phyloP scores from a whole-genome alignment of 225 moss, liverwort and hornwort species.

The Asterella californica region DNA sequence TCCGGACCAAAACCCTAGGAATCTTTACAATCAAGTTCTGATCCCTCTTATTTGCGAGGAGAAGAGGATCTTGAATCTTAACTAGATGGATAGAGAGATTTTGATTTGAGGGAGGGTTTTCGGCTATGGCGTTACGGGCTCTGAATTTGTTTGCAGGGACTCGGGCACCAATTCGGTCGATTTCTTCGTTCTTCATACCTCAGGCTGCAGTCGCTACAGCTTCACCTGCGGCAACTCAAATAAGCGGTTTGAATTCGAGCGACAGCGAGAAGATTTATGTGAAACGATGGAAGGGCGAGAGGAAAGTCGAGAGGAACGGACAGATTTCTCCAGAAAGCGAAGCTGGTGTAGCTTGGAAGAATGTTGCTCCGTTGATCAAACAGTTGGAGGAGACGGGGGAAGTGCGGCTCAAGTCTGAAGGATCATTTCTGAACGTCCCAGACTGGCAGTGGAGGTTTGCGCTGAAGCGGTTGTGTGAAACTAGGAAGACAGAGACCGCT shows the following conservation, averaged over 20 bases:
- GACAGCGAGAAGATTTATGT: neutral
- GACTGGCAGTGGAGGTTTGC: slow-evolving; percentile 58
- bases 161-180: neutral
- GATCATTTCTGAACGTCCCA: slow-evolving; percentile 38
- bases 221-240: neutral
- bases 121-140: slow-evolving; percentile 23
- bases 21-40: neutral
- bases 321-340: neutral
- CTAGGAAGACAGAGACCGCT: slow-evolving; percentile 49
- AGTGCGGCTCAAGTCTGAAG: slow-evolving; percentile 17
- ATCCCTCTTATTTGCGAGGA: neutral
- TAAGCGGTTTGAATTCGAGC: neutral
- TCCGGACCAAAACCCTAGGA: neutral
- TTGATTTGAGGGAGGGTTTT: neutral
- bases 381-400: slow-evolving; percentile 40
- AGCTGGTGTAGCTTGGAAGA: neutral
- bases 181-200: neutral
- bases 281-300: slow-evolving; percentile 23
- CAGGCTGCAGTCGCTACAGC: neutral
- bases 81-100: neutral
- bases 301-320: neutral
- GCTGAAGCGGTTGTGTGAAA: slow-evolving; percentile 49
- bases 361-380: slow-evolving; percentile 39
- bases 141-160: neutral
- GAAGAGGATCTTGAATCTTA: neutral